Evolutionary conservation across 2,329 filamentous ascomycete genomes (phyloP), one percentile per base, ranked within the genome.

Genomic region (Claviceps africana): DNA sequence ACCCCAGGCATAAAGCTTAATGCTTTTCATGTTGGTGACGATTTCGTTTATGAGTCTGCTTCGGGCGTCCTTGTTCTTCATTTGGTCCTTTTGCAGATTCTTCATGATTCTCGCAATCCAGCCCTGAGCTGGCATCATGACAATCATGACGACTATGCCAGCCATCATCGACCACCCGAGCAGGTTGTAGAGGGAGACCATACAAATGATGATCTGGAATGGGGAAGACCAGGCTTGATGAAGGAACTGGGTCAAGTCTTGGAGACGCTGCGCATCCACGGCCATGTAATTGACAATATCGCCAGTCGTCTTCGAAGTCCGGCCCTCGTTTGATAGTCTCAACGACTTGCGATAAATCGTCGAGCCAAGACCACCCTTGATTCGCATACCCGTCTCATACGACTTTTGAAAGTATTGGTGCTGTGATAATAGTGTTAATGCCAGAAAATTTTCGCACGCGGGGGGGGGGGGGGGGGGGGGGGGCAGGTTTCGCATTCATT

Each of bases 211-310:
- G 62, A 98, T 98, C 67, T 98, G 94, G 69, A 97, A 95, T 2
- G 93, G 93, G 2, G 94, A 91, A 44, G 90, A 96, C 89, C 93
- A 96, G 11, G 95, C 72, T 66, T 97, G 91, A 64, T 95, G 90
- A 19, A 88, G 89, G 65, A 93, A 98, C 63, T 98, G 94, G 2
- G 91, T 88, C 53, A 98, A 73, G 68, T 98, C 93, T 62, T 96
- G 87, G 19, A 98, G 77, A 58, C 94, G 85, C 68, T 98, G 93
- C 15, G 91, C 91, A 65, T 98, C 93, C 10, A 98, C 91, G 46
- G 94, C 93, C 91, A 98, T 98, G 70, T 95, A 93, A 65, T 98
- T 98, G 65, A 98, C 93, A 62, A 98, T 97, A 62, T 98, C 94
- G 53, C 93, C 93, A 0, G 93, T 98, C 0, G 88, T 87, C 70